Evolutionary conservation across 1,284 basidiomycete genomes (phyloP).

Genomic region (Hymenochaete sp.): DNA sequence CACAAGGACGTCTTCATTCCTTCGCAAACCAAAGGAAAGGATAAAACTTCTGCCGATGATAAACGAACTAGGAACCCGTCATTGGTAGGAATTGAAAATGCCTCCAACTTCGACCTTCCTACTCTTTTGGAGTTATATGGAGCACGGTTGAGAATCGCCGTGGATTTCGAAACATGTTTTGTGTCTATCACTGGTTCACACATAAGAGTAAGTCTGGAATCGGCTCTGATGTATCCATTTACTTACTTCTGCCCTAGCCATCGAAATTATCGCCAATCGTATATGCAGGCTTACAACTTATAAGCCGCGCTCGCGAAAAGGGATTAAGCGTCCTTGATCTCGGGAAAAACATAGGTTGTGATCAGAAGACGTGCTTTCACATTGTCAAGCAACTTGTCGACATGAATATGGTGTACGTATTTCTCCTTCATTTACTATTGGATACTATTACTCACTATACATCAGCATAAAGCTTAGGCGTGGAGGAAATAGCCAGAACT

Average conservation of each 20-base stretch:
- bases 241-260: constrained; percentile 38
- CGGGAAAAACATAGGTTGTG: constrained; percentile 72
- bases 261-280: constrained; percentile 75
- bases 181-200: constrained; percentile 77
- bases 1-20: constrained; percentile 66
- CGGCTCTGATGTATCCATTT: constrained; percentile 15
- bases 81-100: constrained; percentile 46
- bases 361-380: constrained; percentile 86
- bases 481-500: constrained; percentile 67
- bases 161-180: constrained; percentile 66
- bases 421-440: constrained; percentile 10
- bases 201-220: constrained; percentile 41
- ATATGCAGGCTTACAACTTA: constrained; percentile 78
- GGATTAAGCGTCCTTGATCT: constrained; percentile 75
- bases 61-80: constrained; percentile 31
- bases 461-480: constrained; percentile 67
- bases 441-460: background rate
- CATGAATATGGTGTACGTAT: constrained; percentile 62
- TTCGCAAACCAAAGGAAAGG: constrained; percentile 55
- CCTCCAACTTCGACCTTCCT: constrained; percentile 41
- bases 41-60: constrained; percentile 45
- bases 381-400: constrained; percentile 67
- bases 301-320: constrained; percentile 68
- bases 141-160: constrained; percentile 60
- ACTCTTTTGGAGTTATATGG: constrained; percentile 49